Percentiles rank a stretch among this genome's conserved stretches.
Evolutionary conservation across 1,284 basidiomycete species (phyloP).

Genomic region (Ganoderma leucocontextum): DNA sequence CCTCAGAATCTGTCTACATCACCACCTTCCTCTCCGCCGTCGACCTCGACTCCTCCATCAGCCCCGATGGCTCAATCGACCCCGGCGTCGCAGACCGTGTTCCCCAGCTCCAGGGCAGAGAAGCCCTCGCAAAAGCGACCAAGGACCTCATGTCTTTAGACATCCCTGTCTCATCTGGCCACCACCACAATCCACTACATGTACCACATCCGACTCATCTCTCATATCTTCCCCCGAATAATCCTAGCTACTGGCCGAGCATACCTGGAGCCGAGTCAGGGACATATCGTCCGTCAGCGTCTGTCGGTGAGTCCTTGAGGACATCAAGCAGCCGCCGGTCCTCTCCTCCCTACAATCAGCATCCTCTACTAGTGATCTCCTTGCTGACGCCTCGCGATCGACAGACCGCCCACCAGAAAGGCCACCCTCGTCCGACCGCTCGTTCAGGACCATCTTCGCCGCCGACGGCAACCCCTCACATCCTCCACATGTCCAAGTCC

Average conservation of each 20-base stretch:
- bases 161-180: conserved; percentile 36
- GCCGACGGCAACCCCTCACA: conserved; percentile 15
- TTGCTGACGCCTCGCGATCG: neutral
- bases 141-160: conserved; percentile 75
- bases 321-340: conserved; percentile 2
- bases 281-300: conserved; percentile 12
- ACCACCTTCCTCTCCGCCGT: conserved; percentile 58
- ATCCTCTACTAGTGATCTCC: too few relatives aligned
- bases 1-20: conserved; percentile 57
- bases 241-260: conserved; percentile 36
- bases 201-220: neutral
- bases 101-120: conserved; percentile 49
- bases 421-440: neutral
- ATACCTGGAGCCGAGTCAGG: conserved; percentile 22
- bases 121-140: conserved; percentile 74
- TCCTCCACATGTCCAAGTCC: conserved; percentile 23
- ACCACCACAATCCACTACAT: neutral
- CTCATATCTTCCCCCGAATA: conserved; percentile 26
- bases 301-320: neutral
- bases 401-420: neutral
- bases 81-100: conserved; percentile 42
- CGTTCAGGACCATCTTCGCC: conserved; percentile 21
- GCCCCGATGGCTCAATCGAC: conserved; percentile 36
- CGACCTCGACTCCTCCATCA: conserved; percentile 50
- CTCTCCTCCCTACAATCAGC: neutral